These are phyloP conservation scores for Diplodia scrobiculata DNA, from an alignment of 2,329 filamentous ascomycete genomes.

Conservation along the genomic window DNA sequence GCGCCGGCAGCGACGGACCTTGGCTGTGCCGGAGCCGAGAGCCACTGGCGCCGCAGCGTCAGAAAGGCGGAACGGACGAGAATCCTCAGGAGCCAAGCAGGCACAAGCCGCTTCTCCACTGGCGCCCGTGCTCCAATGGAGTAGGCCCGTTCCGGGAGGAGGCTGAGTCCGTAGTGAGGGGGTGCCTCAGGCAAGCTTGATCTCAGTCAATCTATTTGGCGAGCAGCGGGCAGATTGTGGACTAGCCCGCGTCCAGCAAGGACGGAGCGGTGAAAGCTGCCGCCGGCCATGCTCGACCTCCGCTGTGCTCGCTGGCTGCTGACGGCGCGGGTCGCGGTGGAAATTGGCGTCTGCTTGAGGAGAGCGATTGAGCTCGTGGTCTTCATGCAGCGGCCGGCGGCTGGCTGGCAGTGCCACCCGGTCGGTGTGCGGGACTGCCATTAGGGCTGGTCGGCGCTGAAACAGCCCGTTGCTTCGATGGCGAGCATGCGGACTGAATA, in stretches of 20 bases:
- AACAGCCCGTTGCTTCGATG: constrained; percentile 17
- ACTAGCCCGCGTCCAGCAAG: not conserved
- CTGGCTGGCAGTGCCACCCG: constrained; percentile 10
- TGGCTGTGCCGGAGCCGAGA: constrained; percentile 14
- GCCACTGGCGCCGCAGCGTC: constrained; percentile 18
- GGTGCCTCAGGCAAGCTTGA: constrained; percentile 25
- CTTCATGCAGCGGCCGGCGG: constrained; percentile 12
- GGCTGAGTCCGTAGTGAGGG: constrained; percentile 20
- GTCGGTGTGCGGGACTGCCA: constrained; percentile 16
- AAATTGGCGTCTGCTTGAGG: not conserved
- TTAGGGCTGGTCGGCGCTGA: constrained; percentile 19
- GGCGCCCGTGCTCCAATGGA: constrained; percentile 24
- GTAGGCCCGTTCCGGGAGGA: constrained; percentile 24
- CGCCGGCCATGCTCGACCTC: not conserved
- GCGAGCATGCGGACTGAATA: not conserved
- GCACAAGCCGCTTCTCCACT: constrained; percentile 24
- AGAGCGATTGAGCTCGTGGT: constrained; percentile 2
- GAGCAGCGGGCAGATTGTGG: constrained; percentile 6
- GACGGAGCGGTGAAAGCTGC: constrained; percentile 9
- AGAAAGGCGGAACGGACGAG: constrained; percentile 19
- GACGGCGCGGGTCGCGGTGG: not conserved
- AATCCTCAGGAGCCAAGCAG: constrained; percentile 26
- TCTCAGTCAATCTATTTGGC: constrained; percentile 24
- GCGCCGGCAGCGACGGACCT: constrained; percentile 18
- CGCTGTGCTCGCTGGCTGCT: constrained; percentile 5